Conservation (phyloP, 208 protist genomes). For the Acanthamoeba castellanii region DNA sequence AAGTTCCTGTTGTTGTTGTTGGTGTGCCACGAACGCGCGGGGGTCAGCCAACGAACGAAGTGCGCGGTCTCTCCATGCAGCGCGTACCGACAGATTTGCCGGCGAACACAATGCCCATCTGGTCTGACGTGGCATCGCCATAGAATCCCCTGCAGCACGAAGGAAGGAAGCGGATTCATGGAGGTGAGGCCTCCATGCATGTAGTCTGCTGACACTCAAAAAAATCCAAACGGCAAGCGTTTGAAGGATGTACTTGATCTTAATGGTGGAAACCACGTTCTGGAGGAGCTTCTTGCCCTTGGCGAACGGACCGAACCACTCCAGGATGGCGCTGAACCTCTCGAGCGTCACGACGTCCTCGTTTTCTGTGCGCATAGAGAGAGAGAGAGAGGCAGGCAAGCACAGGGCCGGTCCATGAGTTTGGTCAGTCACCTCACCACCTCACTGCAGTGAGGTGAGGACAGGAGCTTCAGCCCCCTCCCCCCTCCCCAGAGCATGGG, state of each 20-base stretch:
- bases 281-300: neutral
- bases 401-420: no score
- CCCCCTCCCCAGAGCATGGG: no score
- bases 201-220: no score
- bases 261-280: neutral
- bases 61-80: no score
- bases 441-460: no score
- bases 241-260: slow-evolving; percentile 17
- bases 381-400: neutral
- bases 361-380: neutral
- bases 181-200: no score
- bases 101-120: neutral
- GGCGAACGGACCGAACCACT: slow-evolving; percentile 63
- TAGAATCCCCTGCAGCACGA: neutral
- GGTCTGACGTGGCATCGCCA: neutral
- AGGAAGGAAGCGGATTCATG: neutral
- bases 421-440: no score
- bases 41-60: no score
- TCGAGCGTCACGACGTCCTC: slow-evolving; percentile 22
- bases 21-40: no score
- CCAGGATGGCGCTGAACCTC: neutral
- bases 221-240: no score
- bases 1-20: neutral
- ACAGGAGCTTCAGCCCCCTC: no score
- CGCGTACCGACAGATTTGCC: neutral